Evolutionary conservation across 345 rosid species (phyloP), one percentile per base, ranked within the genome.

Genomic region (Syzygium aromaticum): DNA sequence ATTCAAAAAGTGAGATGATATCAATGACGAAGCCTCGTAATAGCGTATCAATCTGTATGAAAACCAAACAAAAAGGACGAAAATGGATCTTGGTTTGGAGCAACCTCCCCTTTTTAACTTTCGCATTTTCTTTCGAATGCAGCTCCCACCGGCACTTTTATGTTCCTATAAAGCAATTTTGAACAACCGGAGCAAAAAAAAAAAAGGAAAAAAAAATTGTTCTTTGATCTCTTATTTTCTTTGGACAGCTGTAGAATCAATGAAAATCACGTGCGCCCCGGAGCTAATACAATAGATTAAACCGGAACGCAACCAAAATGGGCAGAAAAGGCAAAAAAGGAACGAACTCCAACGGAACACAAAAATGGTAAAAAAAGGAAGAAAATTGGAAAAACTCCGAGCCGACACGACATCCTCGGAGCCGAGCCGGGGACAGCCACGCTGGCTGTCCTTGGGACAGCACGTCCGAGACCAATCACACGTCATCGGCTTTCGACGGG

Each of bases 301-400:
- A 73, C 49, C 49, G 25, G 80, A 40, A 17, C 46, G 49, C 80
- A 73, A 19, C 78, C 78, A 21, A 67, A 67, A 3, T 22, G 78
- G 19, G 23, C 46, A 17, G 21, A 67, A 38, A 33, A 33, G 6
- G 78, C 13, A 2, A 17, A 67, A 67, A 8, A 11, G 23, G 0
- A 3, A 33, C 19, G 49, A 33, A 73, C 25, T 19, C 80, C 80
- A 8, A 30, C 54, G 19, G 77, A 28, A 63, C 28, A 63, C 30
- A 11, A 59, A 63, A 1, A n/a, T 14, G 33, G 38, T 4, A 0
- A 11, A 5, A 25, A 27, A 1, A 3, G 0, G 3, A 11, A 13
- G 5, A 52, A 52, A 54, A 6, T 38, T 16, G 19, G 23, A 43
- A 73, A 73, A 38, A 38, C 49, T 38, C 14, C 82, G 46, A 73